phyloP scores from a whole-genome alignment of 192 early-diverging fungal species.

The Chytriomyces confervae region DNA sequence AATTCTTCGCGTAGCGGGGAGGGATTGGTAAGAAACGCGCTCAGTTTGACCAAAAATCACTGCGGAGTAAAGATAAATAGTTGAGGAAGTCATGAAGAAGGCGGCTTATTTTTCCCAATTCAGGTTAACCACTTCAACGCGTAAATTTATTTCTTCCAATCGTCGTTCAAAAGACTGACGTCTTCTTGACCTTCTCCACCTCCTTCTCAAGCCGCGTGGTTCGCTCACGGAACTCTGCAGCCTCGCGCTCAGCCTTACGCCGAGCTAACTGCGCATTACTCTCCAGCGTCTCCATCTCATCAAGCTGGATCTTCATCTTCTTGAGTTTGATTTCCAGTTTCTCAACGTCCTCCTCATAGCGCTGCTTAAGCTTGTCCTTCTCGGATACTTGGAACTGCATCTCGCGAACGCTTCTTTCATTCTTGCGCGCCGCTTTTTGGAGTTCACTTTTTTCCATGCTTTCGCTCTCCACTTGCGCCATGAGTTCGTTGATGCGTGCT shows the following conservation, averaged over 20 bases:
- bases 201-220: conserved; percentile 62
- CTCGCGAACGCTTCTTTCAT: conserved; percentile 80
- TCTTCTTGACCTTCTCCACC: conserved; percentile 51
- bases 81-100: no score
- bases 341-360: conserved; percentile 70
- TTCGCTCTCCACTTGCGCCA: conserved; percentile 63
- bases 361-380: conserved; percentile 72
- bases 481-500: conserved; percentile 67
- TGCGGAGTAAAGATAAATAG: no score
- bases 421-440: conserved; percentile 61
- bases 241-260: conserved; percentile 73
- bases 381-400: conserved; percentile 86
- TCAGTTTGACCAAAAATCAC: no score
- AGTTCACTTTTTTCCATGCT: conserved; percentile 70
- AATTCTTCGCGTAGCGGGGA: no score
- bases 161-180: neutral
- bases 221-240: conserved; percentile 63
- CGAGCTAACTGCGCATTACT: conserved; percentile 69
- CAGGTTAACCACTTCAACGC: no score
- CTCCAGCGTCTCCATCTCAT: conserved; percentile 70
- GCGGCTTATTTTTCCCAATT: no score
- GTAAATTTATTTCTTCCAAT: neutral
- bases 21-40: no score
- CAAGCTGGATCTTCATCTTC: conserved; percentile 66
- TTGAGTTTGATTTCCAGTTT: conserved; percentile 74